Evolutionary conservation across 106 monocot genomes (phyloP).

Genomic region (Phalaenopsis equestris): DNA sequence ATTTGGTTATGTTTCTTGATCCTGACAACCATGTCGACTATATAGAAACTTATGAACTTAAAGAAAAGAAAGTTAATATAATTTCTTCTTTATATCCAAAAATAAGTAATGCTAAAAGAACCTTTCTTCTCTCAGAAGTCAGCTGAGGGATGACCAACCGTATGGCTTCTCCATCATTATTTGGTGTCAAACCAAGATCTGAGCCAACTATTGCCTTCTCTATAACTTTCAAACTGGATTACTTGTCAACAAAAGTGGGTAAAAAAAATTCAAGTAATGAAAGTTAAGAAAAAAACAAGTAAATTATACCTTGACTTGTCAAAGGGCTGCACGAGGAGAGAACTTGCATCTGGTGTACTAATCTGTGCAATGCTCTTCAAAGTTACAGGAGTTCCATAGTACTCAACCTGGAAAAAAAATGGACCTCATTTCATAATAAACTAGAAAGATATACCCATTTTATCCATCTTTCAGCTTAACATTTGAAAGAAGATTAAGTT

Average conservation of each 20-base stretch:
- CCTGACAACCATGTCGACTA: neutral
- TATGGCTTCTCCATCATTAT: conserved; percentile 90
- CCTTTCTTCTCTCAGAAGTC: conserved; percentile 97
- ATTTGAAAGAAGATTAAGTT: conserved; percentile 1
- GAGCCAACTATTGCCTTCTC: conserved; percentile 90
- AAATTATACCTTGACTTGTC: conserved; percentile 78
- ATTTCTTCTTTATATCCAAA: neutral
- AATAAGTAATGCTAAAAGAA: conserved; percentile 11
- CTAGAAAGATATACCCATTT: neutral
- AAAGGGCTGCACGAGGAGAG: conserved; percentile 86
- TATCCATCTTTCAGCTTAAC: neutral
- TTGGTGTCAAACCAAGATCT: conserved; percentile 83
- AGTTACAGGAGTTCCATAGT: conserved; percentile 88
- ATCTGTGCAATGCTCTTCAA: conserved; percentile 95
- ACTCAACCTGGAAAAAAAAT: conserved; percentile 67
- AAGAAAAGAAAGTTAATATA: neutral
- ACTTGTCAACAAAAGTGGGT: neutral
- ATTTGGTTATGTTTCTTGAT: neutral
- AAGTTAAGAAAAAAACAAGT: neutral
- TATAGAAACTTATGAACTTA: neutral
- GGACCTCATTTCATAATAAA: neutral
- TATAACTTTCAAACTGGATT: conserved; percentile 72
- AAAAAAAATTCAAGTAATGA: neutral
- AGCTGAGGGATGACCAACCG: conserved; percentile 69
- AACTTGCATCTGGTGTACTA: conserved; percentile 82